Base-by-base conservation (phyloP, 768 basidiomycete genomes). In the Tulasnella sp. region DNA sequence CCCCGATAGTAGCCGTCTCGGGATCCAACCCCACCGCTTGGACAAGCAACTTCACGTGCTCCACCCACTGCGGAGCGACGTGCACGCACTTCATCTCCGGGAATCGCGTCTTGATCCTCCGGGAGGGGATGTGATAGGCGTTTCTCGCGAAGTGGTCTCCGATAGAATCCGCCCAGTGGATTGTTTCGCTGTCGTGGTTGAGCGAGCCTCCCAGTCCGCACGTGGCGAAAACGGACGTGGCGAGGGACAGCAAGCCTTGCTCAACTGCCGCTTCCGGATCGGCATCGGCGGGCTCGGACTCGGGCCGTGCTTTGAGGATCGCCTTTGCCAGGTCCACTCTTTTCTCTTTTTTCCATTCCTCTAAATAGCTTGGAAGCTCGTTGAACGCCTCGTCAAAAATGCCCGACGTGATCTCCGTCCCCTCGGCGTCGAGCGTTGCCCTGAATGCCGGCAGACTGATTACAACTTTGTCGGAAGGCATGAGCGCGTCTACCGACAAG, bases 1-100 rank as follows among this genome's bases (percentile, higher is more conserved):
- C 69, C 8, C 0, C 32, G 1, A 29, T n/a, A 5, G 69, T 70
- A 8, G 69, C 5, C 8, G 59, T 62, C 16, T 34, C 44, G 14
- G 69, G 69, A 70, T 70, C 69, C 16, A 70, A 47, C 14, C 69
- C 69, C 19, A 52, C 42, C n/a, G 59, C 59, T n/a, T 44, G 19
- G 5, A 70, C 59, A 35, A 70, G 66, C 39, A 40, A 3, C 52
- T 29, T 59, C 17, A 11, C 22, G 14, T 59, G 52, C 0, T 26
- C 52, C 7, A 59, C 52, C 52, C 7, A 59, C 11, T 11, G 4
- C 2, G 3, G 2, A 6, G 29, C 2, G 22, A 59, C 52, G 1
- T 29, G 52, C 4, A 59, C n/a, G 52, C 52, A 59, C 52, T 59
- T n/a, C 52, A 29, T 59, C 52, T 59, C 52, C 5, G 22, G 7